phyloP scores from a whole-genome alignment of 2,329 filamentous ascomycete species.

The Penicillium sp. region DNA sequence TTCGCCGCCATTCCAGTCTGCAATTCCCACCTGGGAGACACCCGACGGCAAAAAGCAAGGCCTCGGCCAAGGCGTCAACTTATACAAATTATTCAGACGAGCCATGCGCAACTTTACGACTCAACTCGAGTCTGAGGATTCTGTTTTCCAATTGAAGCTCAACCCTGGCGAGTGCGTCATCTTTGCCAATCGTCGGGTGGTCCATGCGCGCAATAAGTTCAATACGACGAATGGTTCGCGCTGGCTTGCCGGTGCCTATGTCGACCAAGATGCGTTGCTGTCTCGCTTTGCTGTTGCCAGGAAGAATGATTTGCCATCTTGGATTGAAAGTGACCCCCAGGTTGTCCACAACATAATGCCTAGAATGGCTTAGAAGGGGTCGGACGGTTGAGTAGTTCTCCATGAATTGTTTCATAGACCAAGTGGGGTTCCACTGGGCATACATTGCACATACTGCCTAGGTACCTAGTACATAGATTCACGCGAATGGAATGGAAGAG shows the following conservation, averaged over 20 bases:
- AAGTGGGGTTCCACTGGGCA: not conserved
- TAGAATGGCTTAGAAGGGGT: not conserved
- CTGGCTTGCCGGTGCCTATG: constrained; percentile 82
- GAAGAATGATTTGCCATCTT: constrained; percentile 10
- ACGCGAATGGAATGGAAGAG: not conserved
- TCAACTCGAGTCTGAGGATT: constrained; percentile 54
- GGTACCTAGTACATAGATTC: not conserved
- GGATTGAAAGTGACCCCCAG: constrained; percentile 8
- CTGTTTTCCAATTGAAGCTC: constrained; percentile 66
- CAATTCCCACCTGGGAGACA: constrained; percentile 33
- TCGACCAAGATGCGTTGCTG: constrained; percentile 61
- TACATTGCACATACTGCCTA: not conserved
- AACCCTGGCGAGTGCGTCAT: constrained; percentile 80
- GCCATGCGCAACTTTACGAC: constrained; percentile 56
- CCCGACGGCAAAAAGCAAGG: not conserved
- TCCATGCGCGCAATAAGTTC: constrained; percentile 78
- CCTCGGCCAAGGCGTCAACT: not conserved
- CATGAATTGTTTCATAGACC: not conserved
- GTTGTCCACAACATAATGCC: not conserved
- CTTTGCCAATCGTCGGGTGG: constrained; percentile 82
- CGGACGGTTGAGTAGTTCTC: not conserved
- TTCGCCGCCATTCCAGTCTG: constrained; percentile 75
- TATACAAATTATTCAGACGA: constrained; percentile 8
- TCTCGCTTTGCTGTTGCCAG: constrained; percentile 45
- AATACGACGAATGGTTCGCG: constrained; percentile 60